Evolutionary conservation across 2,329 filamentous ascomycete species (phyloP).

Genomic region (Fusarium anguioides): DNA sequence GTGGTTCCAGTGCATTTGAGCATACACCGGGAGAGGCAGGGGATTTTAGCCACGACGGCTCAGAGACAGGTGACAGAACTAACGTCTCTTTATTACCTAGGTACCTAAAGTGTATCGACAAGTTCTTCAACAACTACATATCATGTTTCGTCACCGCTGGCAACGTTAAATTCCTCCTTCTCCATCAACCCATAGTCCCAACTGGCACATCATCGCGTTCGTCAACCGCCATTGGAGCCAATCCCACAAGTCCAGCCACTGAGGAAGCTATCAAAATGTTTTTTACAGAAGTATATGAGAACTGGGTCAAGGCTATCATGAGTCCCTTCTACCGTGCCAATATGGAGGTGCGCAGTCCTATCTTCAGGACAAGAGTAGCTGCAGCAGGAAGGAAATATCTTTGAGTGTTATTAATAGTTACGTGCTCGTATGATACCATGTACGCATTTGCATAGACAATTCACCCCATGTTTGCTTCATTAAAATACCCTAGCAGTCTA

Average conservation of each 20-base stretch:
- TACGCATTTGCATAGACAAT: constrained; percentile 17
- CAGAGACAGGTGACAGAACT: not conserved
- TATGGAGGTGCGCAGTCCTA: constrained; percentile 84
- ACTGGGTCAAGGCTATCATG: constrained; percentile 97
- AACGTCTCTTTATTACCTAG: constrained; percentile 56
- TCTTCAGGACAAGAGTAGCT: constrained; percentile 84
- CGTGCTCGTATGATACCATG: constrained; percentile 41
- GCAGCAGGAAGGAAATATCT: constrained; percentile 94
- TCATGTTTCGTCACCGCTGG: constrained; percentile 93
- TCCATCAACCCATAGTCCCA: constrained; percentile 78
- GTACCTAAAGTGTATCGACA: constrained; percentile 97
- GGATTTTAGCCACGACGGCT: not conserved
- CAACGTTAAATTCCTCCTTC: constrained; percentile 92
- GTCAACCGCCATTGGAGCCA: constrained; percentile 79
- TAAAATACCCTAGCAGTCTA: not conserved
- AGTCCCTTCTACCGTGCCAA: constrained; percentile 93
- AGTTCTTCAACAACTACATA: constrained; percentile 95
- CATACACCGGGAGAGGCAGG: not conserved
- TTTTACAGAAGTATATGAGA: constrained; percentile 95
- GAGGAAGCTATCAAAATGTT: constrained; percentile 97
- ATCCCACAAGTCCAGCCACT: constrained; percentile 88
- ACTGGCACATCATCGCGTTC: constrained; percentile 61
- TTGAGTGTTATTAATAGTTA: constrained; percentile 54
- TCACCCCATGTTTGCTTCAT: not conserved
- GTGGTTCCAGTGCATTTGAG: constrained; percentile 35